phyloP scores from a whole-genome alignment of 805 yeast species.

The Saccharomycopsis fibuligera region DNA sequence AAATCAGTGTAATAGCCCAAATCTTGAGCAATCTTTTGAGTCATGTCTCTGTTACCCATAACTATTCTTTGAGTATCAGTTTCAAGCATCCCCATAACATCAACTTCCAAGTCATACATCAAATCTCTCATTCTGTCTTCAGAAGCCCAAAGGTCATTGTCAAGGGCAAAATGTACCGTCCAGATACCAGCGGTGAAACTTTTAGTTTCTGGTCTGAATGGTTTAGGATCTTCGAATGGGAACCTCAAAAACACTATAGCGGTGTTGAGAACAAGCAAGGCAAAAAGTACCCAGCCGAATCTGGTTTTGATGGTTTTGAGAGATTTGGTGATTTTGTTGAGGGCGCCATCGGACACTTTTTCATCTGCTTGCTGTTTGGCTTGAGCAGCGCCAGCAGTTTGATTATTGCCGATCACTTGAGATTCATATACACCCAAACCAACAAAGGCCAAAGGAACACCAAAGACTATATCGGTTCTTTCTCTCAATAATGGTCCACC shows the following conservation, averaged over 20 bases:
- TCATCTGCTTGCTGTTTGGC: not conserved
- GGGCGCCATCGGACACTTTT: not conserved
- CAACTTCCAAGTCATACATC: constrained; percentile 79
- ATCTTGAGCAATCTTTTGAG: constrained; percentile 87
- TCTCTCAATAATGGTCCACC: constrained; percentile 86
- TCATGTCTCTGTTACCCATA: constrained; percentile 92
- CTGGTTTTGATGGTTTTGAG: constrained; percentile 23
- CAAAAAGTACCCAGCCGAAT: constrained; percentile 26
- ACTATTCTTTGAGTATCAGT: constrained; percentile 89
- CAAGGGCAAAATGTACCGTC: constrained; percentile 97
- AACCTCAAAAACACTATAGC: constrained; percentile 51
- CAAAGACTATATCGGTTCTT: constrained; percentile 71
- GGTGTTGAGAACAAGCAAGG: constrained; percentile 41
- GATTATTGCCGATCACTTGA: constrained; percentile 1
- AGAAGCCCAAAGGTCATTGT: constrained; percentile 96
- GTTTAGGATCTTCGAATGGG: constrained; percentile 55
- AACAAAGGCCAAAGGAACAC: constrained; percentile 46
- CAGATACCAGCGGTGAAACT: constrained; percentile 92
- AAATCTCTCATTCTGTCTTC: constrained; percentile 85
- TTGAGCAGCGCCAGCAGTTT: not conserved
- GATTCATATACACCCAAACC: constrained; percentile 42
- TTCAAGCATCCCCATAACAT: constrained; percentile 85
- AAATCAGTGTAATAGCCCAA: constrained; percentile 91
- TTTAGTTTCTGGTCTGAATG: constrained; percentile 61
- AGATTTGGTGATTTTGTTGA: constrained; percentile 25